phyloP scores from a whole-genome alignment of 129 eudicot species.

The Tanacetum coccineum region DNA sequence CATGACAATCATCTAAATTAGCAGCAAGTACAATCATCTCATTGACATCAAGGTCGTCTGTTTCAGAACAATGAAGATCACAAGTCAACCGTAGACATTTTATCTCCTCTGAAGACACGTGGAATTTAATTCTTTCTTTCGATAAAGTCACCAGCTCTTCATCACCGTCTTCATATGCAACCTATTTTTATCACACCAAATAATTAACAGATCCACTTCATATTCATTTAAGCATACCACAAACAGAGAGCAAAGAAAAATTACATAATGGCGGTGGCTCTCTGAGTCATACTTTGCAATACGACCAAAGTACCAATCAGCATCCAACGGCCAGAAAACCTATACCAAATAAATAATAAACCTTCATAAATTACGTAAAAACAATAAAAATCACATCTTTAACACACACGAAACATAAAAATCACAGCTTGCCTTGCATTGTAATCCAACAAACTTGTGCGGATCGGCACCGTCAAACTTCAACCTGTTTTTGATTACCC shows the following conservation, averaged over 20 bases:
- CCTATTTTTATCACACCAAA: constrained; percentile 38
- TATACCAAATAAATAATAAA: constrained; percentile 16
- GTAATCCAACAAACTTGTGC: constrained; percentile 62
- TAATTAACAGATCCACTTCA: constrained; percentile 5
- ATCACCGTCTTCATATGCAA: constrained; percentile 84
- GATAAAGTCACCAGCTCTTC: constrained; percentile 60
- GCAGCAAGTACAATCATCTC: constrained; percentile 94
- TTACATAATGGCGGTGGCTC: constrained; percentile 74
- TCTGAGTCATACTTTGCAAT: constrained; percentile 48
- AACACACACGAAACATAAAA: neutral
- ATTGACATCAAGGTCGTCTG: constrained; percentile 68
- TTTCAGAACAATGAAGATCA: constrained; percentile 41
- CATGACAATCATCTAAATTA: constrained; percentile 78
- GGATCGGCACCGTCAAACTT: constrained; percentile 73
- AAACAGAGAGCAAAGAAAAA: constrained; percentile 18
- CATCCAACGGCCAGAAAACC: constrained; percentile 99
- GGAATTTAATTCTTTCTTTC: constrained; percentile 68
- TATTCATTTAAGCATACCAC: neutral
- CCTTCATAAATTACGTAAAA: neutral
- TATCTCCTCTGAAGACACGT: constrained; percentile 68
- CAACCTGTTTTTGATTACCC: constrained; percentile 51
- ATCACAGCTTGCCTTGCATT: constrained; percentile 75
- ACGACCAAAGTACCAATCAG: constrained; percentile 80
- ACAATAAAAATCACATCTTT: constrained; percentile 5
- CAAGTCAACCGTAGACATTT: constrained; percentile 47